Conservation (phyloP, 2,329 filamentous ascomycete genomes). For the Nigrospora oryzae region DNA sequence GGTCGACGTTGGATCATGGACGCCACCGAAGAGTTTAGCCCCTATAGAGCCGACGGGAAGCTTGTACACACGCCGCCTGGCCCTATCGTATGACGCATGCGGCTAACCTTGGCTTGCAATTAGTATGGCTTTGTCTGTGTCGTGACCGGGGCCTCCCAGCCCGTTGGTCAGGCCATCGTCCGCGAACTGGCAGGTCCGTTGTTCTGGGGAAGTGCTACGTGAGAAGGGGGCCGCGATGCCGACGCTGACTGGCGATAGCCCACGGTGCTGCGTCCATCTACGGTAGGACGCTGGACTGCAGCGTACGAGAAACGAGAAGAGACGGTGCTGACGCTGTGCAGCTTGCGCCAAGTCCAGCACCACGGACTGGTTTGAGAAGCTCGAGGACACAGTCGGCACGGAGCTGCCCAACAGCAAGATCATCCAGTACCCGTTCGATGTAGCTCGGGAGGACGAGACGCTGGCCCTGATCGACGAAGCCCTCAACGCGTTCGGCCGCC, state of each 20-base stretch:
- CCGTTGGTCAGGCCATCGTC: constrained; percentile 51
- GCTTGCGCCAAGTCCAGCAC: constrained; percentile 38
- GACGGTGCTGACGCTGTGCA: constrained; percentile 13
- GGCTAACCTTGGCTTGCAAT: constrained; percentile 1
- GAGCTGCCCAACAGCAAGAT: constrained; percentile 47
- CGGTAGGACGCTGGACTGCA: constrained; percentile 19
- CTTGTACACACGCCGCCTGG: constrained; percentile 12
- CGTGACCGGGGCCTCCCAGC: constrained; percentile 52
- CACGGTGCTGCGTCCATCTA: constrained; percentile 59
- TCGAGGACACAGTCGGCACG: constrained; percentile 32
- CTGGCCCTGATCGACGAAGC: constrained; percentile 54
- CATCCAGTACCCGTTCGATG: constrained; percentile 52
- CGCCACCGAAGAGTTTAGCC: constrained; percentile 11
- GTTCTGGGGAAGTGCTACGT: not conserved
- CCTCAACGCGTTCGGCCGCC: constrained; percentile 48
- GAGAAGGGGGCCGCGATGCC: not conserved
- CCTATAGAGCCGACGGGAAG: constrained; percentile 12
- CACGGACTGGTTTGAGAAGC: constrained; percentile 26
- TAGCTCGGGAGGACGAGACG: constrained; percentile 51
- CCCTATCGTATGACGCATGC: not conserved
- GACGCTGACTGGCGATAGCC: constrained; percentile 26
- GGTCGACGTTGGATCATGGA: constrained; percentile 7
- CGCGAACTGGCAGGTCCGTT: constrained; percentile 45
- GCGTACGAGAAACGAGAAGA: not conserved
- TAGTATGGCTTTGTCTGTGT: constrained; percentile 58